Conservation (phyloP, 306 rosid species). For the Cicer arietinum region DNA sequence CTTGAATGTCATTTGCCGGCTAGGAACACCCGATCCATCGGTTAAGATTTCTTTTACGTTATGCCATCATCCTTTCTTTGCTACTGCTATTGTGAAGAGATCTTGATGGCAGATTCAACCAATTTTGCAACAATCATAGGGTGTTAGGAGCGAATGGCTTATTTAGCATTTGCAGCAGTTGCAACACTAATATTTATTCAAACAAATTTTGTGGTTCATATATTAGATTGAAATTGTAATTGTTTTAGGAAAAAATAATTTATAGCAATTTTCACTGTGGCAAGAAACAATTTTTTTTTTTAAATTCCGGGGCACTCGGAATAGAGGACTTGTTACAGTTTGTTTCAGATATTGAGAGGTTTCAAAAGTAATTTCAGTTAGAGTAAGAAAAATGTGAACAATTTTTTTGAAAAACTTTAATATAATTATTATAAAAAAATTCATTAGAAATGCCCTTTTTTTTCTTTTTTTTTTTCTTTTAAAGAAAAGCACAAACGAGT, state of each 20-base stretch:
- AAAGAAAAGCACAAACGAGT: too few species aligned
- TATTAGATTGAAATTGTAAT: constrained; percentile 55
- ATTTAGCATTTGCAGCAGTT: constrained; percentile 48
- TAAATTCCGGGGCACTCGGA: neutral
- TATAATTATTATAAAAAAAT: too few species aligned
- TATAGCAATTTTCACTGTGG: constrained; percentile 8
- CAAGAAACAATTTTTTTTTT: neutral
- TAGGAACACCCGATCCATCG: constrained; percentile 72
- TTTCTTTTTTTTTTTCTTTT: too few species aligned
- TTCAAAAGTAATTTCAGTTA: too few species aligned
- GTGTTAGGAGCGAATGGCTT: constrained; percentile 50
- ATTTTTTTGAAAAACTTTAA: too few species aligned
- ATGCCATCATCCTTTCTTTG: constrained; percentile 83
- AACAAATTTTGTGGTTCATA: constrained; percentile 50
- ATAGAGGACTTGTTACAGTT: neutral
- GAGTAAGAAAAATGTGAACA: too few species aligned
- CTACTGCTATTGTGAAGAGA: constrained; percentile 87
- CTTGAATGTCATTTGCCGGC: constrained; percentile 67
- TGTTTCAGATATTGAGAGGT: neutral
- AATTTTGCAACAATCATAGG: constrained; percentile 58
- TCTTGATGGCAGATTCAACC: constrained; percentile 62
- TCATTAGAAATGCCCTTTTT: too few species aligned
- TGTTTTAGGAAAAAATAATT: constrained; percentile 39
- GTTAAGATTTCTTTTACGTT: constrained; percentile 80
- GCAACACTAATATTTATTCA: constrained; percentile 51